Conservation (phyloP, 306 rosid species). For the cucumber (Cucumis sativus) region DNA sequence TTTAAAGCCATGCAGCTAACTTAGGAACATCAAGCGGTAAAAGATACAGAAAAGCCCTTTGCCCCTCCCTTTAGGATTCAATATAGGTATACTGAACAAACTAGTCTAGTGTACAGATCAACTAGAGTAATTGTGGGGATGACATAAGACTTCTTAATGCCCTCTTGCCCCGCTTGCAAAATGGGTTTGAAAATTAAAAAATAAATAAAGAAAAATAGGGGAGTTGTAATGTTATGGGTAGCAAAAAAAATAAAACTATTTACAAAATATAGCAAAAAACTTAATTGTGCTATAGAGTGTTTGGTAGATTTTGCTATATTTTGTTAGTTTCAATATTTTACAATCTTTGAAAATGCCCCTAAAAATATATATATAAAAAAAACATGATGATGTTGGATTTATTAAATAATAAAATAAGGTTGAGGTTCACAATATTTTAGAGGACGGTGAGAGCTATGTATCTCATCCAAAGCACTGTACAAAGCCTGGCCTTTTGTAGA, state of each 20-base stretch:
- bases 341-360: no score
- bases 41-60: neutral
- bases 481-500: neutral
- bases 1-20: neutral
- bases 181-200: neutral
- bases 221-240: no score
- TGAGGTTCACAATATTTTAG: neutral
- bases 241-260: no score
- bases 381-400: neutral
- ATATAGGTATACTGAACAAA: neutral
- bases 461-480: neutral
- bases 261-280: no score
- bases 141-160: neutral
- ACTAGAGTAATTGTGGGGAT: neutral
- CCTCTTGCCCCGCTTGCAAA: neutral
- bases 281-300: no score
- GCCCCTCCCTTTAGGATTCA: neutral
- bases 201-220: no score
- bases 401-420: neutral
- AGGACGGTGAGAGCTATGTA: neutral
- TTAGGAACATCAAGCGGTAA: neutral
- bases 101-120: neutral
- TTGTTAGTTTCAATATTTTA: no score
- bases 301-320: no score
- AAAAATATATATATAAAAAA: no score